Conservation (phyloP, 2,329 filamentous ascomycete genomes). For the Verticillium klebahnii region DNA sequence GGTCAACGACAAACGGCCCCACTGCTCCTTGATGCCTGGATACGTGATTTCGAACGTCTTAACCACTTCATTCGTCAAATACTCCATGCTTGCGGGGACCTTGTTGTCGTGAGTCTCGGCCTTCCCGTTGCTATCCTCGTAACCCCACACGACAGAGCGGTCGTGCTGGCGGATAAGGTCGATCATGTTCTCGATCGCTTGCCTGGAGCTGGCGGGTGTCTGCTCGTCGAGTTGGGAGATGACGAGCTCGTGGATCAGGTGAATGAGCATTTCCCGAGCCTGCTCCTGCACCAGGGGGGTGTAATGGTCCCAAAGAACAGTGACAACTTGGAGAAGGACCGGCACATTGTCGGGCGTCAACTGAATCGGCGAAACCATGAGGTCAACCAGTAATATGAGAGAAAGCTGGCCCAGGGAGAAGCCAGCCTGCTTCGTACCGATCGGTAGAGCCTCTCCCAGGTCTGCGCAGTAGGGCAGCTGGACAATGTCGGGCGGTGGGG, state of each 20-base stretch:
- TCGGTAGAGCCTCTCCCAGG: constrained; percentile 69
- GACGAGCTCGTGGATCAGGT: constrained; percentile 93
- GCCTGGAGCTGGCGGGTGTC: constrained; percentile 56
- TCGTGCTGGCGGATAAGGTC: constrained; percentile 84
- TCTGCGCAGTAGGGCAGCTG: constrained; percentile 87
- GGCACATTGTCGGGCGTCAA: constrained; percentile 76
- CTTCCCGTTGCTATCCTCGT: constrained; percentile 88
- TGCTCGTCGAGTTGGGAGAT: constrained; percentile 73
- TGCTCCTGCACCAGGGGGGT: constrained; percentile 93
- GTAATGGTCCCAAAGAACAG: constrained; percentile 97
- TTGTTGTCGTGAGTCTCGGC: constrained; percentile 71
- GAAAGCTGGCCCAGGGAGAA: constrained; percentile 92
- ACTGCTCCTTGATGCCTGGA: constrained; percentile 82
- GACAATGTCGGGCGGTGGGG: constrained; percentile 67
- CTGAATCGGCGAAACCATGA: constrained; percentile 90
- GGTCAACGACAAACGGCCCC: constrained; percentile 82
- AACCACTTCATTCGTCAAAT: constrained; percentile 76
- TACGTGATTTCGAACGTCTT: constrained; percentile 81
- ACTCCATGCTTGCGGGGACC: constrained; percentile 83
- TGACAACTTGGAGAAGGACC: constrained; percentile 81
- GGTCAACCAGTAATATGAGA: constrained; percentile 86
- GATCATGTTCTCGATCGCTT: constrained; percentile 80
- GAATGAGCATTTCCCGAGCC: constrained; percentile 94
- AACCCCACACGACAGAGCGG: constrained; percentile 81
- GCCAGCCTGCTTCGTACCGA: constrained; percentile 86